Evolutionary conservation across 768 basidiomycete genomes (phyloP).

Genomic region (Baorangia bicolor): DNA sequence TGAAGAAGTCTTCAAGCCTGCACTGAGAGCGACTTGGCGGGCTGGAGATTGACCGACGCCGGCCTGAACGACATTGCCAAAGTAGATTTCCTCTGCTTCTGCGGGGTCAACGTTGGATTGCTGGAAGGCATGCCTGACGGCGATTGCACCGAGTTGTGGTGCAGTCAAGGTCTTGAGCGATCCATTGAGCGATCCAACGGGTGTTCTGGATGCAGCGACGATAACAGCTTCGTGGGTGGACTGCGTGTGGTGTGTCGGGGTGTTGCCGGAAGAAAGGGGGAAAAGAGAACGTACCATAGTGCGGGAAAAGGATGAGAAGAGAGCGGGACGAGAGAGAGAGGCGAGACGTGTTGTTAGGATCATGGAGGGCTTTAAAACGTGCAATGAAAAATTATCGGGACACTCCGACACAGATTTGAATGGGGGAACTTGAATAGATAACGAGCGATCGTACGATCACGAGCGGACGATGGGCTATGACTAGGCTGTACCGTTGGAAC

Average conservation of each 20-base stretch:
- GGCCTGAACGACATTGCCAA: slow-evolving; percentile 97
- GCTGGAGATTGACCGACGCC: slow-evolving; percentile 98
- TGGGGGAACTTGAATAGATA: neutral
- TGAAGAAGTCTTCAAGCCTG: slow-evolving; percentile 81
- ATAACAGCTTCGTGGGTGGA: slow-evolving; percentile 83
- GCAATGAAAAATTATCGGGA: slow-evolving; percentile 15
- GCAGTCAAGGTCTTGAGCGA: slow-evolving; percentile 85
- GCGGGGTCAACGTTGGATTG: slow-evolving; percentile 78
- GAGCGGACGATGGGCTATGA: neutral
- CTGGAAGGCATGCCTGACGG: slow-evolving; percentile 87
- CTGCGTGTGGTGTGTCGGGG: slow-evolving; percentile 16
- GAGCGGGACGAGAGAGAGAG: slow-evolving; percentile 39
- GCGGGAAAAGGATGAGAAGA: slow-evolving; percentile 37
- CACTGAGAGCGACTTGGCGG: slow-evolving; percentile 88
- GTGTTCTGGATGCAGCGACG: slow-evolving; percentile 90
- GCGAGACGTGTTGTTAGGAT: slow-evolving; percentile 42
- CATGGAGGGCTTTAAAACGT: slow-evolving; percentile 35
- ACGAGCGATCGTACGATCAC: slow-evolving; percentile 5
- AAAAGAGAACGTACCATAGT: slow-evolving; percentile 48
- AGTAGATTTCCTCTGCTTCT: slow-evolving; percentile 91
- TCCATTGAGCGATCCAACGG: slow-evolving; percentile 92
- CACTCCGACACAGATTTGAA: slow-evolving; percentile 20
- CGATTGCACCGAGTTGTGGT: slow-evolving; percentile 84
- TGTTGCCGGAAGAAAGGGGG: neutral
- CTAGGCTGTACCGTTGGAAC: neutral